These are phyloP conservation scores for Penicillium rolfsii DNA, from an alignment of 2,329 filamentous ascomycete species.

Conservation along the genomic window DNA sequence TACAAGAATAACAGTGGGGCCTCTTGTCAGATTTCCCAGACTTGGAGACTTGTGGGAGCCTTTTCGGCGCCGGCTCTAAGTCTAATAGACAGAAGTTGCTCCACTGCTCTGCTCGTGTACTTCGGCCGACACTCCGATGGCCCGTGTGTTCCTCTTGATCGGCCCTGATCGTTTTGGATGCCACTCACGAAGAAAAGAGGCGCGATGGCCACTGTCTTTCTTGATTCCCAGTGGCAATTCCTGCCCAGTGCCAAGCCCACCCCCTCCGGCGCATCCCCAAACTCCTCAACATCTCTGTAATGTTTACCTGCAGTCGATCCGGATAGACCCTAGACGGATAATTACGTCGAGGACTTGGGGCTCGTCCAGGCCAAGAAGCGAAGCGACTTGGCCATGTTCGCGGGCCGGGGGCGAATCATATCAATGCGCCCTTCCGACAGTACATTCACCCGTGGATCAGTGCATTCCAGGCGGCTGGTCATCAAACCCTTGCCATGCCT, in stretches of 20 bases:
- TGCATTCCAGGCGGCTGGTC: conserved; percentile 1
- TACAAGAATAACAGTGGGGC: conserved; percentile 6
- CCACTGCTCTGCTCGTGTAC: conserved; percentile 7
- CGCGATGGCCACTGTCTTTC: background rate
- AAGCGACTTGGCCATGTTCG: background rate
- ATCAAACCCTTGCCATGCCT: background rate
- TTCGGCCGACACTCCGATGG: conserved; percentile 18
- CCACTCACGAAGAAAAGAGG: background rate
- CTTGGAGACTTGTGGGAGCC: background rate
- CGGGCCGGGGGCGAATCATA: background rate
- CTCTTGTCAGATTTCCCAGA: background rate
- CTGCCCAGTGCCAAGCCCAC: background rate
- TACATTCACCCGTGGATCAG: background rate
- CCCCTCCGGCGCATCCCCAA: background rate
- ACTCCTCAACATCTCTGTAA: background rate
- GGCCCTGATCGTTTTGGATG: background rate
- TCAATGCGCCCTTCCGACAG: background rate
- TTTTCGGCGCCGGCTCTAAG: background rate
- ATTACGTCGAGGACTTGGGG: conserved; percentile 16
- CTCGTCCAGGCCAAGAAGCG: background rate
- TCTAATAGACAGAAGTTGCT: background rate
- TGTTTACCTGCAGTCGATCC: background rate
- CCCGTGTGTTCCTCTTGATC: conserved; percentile 1
- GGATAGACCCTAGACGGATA: background rate
- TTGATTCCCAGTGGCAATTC: background rate